Conservation (phyloP, 78 protist species). For the Anaeramoeba flamelloides region DNA sequence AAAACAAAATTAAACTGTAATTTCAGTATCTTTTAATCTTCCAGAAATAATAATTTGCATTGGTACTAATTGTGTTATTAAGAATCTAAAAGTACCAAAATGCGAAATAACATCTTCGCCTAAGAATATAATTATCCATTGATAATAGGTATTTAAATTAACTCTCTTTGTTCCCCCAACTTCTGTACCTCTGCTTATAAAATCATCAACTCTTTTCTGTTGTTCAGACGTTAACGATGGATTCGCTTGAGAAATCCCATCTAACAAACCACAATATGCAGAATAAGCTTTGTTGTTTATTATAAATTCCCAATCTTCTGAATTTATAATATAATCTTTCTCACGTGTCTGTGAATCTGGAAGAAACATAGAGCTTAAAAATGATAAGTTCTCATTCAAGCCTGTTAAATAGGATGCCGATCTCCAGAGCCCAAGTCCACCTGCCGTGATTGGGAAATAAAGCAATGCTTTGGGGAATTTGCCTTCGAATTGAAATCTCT, state of each 20-base stretch:
- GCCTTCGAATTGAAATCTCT: background rate
- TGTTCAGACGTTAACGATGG: background rate
- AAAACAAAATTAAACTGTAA: background rate
- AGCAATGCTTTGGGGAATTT: background rate
- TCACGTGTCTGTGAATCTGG: background rate
- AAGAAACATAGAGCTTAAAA: background rate
- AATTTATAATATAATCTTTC: background rate
- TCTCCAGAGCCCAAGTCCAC: background rate
- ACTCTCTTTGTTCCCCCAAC: background rate
- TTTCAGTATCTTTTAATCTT: background rate
- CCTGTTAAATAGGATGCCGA: no score
- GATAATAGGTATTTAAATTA: background rate
- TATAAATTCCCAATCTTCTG: background rate
- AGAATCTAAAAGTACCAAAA: slow-evolving; percentile 1
- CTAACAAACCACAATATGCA: background rate
- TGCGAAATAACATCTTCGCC: background rate
- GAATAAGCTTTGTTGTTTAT: background rate
- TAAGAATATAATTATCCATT: background rate
- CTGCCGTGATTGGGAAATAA: background rate
- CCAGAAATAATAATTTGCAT: background rate
- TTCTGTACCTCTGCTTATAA: background rate
- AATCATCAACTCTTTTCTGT: background rate
- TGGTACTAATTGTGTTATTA: background rate
- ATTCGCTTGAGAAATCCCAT: background rate
- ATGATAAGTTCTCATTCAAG: background rate